A percentile compares a stretch with the other conserved stretches of the same genome.
phyloP scores from a whole-genome alignment of 768 basidiomycete species.

The Nidularia sp. region DNA sequence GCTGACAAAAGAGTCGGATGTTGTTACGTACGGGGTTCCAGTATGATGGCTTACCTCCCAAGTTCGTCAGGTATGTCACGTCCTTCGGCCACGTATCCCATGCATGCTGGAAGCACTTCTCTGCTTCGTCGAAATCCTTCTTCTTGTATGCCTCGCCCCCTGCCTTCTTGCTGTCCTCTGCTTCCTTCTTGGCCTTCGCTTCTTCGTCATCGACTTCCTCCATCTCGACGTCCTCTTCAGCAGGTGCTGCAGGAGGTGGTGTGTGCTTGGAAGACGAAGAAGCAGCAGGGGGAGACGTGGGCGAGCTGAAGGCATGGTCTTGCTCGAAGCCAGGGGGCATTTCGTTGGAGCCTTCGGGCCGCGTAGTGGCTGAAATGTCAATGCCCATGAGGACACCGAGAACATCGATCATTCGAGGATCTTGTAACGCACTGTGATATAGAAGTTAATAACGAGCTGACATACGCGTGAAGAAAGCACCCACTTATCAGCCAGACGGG shows the following conservation, averaged over 20 bases:
- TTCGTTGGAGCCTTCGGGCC: slow-evolving; percentile 83
- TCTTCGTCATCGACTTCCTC: slow-evolving; percentile 67
- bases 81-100: slow-evolving; percentile 96
- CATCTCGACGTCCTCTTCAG: slow-evolving; percentile 63
- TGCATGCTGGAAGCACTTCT: slow-evolving; percentile 73
- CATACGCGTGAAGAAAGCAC: slow-evolving; percentile 11
- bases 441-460: slow-evolving; percentile 2
- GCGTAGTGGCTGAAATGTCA: slow-evolving; percentile 82
- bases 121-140: slow-evolving; percentile 76
- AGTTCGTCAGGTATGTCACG: slow-evolving; percentile 88
- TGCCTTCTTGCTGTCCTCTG: slow-evolving; percentile 73
- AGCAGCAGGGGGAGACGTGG: slow-evolving; percentile 36
- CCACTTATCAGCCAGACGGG: slow-evolving; percentile 55
- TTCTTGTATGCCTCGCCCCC: slow-evolving; percentile 85
- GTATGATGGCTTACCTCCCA: slow-evolving; percentile 53
- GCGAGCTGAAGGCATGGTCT: slow-evolving; percentile 28
- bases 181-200: slow-evolving; percentile 69
- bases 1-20: slow-evolving; percentile 39
- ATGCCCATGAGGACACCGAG: slow-evolving; percentile 91
- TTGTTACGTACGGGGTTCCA: not conserved
- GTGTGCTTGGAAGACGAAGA: slow-evolving; percentile 36
- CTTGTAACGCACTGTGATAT: slow-evolving; percentile 50
- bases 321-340: slow-evolving; percentile 54
- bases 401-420: slow-evolving; percentile 92
- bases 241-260: slow-evolving; percentile 31